These are phyloP conservation scores for Nannochloropsis gaditana DNA, from an alignment of 108 stramenopile genomes.

Conservation along the genomic window DNA sequence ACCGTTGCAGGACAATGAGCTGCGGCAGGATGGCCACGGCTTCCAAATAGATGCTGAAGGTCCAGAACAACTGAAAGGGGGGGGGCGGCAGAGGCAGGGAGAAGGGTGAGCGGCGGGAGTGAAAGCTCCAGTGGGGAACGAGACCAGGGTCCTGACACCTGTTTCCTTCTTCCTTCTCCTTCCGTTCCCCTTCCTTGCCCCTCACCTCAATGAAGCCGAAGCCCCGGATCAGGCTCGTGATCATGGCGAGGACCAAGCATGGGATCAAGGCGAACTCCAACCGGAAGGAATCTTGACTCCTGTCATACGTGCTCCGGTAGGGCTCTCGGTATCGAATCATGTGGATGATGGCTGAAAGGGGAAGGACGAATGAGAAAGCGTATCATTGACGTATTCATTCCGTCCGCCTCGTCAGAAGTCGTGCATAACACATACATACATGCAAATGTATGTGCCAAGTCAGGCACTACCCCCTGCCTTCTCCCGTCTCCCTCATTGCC, in stretches of 20 bases:
- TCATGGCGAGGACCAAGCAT: conserved; percentile 68
- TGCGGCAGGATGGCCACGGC: conserved; percentile 93
- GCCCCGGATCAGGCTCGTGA: conserved; percentile 69
- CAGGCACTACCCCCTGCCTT: neutral
- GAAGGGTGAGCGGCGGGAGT: neutral
- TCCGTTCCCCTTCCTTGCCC: neutral
- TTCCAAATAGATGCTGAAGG: conserved; percentile 91
- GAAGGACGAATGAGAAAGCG: neutral
- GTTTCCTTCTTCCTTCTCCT: neutral
- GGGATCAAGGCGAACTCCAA: conserved; percentile 91
- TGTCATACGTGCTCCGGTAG: conserved; percentile 88
- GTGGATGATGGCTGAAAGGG: neutral
- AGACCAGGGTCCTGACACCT: neutral
- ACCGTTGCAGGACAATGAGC: conserved; percentile 90
- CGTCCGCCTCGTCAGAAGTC: too few species aligned
- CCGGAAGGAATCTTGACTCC: conserved; percentile 91
- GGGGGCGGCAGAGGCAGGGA: neutral
- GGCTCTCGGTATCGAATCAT: conserved; percentile 59
- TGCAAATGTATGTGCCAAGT: too few species aligned
- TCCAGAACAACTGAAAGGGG: conserved; percentile 69
- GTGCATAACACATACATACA: too few species aligned
- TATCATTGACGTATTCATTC: too few species aligned
- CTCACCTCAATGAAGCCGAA: conserved; percentile 39
- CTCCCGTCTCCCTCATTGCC: neutral
- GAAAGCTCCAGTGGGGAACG: too few species aligned